A percentile compares a stretch with the other conserved stretches of the same genome.
These are phyloP conservation scores for Cerioporus squamosus DNA, from an alignment of 1,284 basidiomycete genomes.

Conservation along the genomic window DNA sequence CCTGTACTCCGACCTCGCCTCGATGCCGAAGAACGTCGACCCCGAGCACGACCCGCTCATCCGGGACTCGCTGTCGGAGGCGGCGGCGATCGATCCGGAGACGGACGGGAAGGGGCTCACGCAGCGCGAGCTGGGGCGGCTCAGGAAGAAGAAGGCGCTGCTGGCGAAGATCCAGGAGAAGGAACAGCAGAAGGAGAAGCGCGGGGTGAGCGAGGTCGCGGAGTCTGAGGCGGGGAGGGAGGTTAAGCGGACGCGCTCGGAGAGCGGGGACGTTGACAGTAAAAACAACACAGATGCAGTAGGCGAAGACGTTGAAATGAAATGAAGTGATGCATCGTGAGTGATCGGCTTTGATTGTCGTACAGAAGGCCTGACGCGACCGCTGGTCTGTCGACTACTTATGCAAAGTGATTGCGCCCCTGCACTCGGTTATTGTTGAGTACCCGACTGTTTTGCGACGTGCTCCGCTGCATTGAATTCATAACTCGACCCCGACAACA, in stretches of 20 bases:
- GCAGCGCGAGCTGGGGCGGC: slow-evolving; percentile 33
- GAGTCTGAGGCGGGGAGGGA: slow-evolving; percentile 8
- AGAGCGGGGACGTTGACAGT: background rate
- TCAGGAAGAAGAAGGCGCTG: slow-evolving; percentile 37
- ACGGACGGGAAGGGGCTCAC: slow-evolving; percentile 28
- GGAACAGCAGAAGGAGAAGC: slow-evolving; percentile 14
- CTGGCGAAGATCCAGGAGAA: slow-evolving; percentile 33
- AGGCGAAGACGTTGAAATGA: too few relatives aligned
- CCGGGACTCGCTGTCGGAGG: slow-evolving; percentile 30
- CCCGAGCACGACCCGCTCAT: slow-evolving; percentile 47
- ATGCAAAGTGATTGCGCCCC: too few relatives aligned
- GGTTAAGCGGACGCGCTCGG: slow-evolving; percentile 16
- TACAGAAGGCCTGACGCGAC: too few relatives aligned
- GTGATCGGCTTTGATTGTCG: too few relatives aligned
- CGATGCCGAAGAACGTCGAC: slow-evolving; percentile 67
- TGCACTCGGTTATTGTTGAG: too few relatives aligned
- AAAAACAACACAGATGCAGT: too few relatives aligned
- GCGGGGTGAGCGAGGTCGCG: slow-evolving; percentile 2
- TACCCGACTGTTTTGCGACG: too few relatives aligned
- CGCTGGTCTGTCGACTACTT: too few relatives aligned
- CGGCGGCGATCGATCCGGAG: slow-evolving; percentile 19
- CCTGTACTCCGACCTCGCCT: slow-evolving; percentile 60
- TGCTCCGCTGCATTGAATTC: too few relatives aligned
- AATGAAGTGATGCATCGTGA: too few relatives aligned
- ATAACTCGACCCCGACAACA: too few relatives aligned